phyloP scores from a whole-genome alignment of 441 rosid genomes.

The Metrosideros polymorpha region DNA sequence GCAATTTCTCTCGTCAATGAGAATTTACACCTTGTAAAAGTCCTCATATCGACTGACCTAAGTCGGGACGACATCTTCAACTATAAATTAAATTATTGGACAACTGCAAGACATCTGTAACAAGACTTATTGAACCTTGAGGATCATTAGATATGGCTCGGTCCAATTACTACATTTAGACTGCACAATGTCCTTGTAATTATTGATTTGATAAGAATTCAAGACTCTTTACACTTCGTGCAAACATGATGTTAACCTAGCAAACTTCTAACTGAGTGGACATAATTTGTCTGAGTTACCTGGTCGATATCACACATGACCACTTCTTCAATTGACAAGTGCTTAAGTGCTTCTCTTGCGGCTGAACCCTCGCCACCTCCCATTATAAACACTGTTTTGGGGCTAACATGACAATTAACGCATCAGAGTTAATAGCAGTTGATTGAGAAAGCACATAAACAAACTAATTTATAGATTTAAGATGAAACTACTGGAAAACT shows the following conservation, averaged over 20 bases:
- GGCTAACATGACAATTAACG: conserved; percentile 21
- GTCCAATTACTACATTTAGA: not conserved
- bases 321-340: conserved; percentile 51
- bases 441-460: not conserved
- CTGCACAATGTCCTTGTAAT: not conserved
- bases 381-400: conserved; percentile 69
- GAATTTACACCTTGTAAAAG: not conserved
- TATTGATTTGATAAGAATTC: not conserved
- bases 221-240: not conserved
- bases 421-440: not conserved
- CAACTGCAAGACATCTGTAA: not conserved
- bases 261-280: not conserved
- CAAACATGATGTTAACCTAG: not conserved
- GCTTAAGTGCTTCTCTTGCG: conserved; percentile 84
- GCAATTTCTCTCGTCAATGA: not conserved
- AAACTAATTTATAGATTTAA: not conserved
- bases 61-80: accelerated
- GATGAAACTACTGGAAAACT: not conserved
- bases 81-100: not conserved
- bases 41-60: not conserved
- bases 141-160: not conserved
- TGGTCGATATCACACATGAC: conserved; percentile 95
- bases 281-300: conserved; percentile 20
- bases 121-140: not conserved
- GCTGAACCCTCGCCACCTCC: conserved; percentile 99